Conservation (phyloP, 2,329 filamentous ascomycete species). For the Ceratocystis cubensis region DNA sequence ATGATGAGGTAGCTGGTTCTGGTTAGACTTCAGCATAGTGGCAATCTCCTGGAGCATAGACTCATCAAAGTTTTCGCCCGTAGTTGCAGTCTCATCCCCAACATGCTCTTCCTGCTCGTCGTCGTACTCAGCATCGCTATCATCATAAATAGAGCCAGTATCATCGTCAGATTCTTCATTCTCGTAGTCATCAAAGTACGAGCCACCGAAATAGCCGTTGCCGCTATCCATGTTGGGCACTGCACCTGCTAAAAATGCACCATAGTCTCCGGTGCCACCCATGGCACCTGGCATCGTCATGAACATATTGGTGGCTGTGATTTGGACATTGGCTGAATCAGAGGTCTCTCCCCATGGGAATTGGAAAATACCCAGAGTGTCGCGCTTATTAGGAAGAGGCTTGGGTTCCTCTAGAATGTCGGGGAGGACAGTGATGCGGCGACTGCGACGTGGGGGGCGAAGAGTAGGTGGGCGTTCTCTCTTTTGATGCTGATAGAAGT, state of each 20-base stretch:
- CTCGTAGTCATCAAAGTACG: conserved; percentile 50
- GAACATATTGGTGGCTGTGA: conserved; percentile 28
- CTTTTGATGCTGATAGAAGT: conserved; percentile 21
- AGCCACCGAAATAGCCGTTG: conserved; percentile 31
- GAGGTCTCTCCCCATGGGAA: conserved; percentile 55
- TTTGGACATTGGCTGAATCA: conserved; percentile 39
- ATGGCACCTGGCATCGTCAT: conserved; percentile 42
- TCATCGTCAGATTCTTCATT: conserved; percentile 36
- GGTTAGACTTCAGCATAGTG: conserved; percentile 41
- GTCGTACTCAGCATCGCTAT: conserved; percentile 23
- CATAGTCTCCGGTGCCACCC: conserved; percentile 29
- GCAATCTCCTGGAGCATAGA: conserved; percentile 53
- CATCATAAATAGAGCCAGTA: conserved; percentile 27
- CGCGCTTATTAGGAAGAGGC: conserved; percentile 45
- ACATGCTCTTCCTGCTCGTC: conserved; percentile 29
- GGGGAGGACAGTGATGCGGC: conserved; percentile 46
- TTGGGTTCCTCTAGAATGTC: conserved; percentile 52
- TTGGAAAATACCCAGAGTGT: conserved; percentile 51
- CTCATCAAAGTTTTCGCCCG: conserved; percentile 47
- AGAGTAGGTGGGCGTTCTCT: conserved; percentile 36
- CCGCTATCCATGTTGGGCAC: conserved; percentile 28
- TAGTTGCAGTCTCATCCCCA: conserved; percentile 28
- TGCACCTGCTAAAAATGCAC: conserved; percentile 28
- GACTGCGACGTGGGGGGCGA: conserved; percentile 42
- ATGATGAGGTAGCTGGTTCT: conserved; percentile 37